These are phyloP conservation scores for Ascosphaera acerosa DNA, from an alignment of 2,329 filamentous ascomycete genomes.

Conservation along the genomic window DNA sequence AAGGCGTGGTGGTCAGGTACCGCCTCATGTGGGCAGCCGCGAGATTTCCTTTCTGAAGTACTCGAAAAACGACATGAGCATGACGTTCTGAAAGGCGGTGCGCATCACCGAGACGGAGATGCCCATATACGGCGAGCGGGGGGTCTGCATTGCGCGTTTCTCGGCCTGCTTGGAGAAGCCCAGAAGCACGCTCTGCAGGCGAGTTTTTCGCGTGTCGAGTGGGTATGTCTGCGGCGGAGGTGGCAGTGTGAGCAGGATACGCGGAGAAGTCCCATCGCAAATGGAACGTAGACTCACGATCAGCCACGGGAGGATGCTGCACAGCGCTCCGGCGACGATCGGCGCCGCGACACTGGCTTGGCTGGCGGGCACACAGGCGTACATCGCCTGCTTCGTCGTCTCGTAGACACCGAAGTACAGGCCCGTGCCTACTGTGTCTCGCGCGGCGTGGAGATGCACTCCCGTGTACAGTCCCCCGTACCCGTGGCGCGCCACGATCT, in stretches of 20 bases:
- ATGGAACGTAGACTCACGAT: conserved; percentile 14
- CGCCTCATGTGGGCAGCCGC: background rate
- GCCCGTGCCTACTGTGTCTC: conserved; percentile 21
- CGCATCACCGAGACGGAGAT: conserved; percentile 23
- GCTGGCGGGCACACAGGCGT: conserved; percentile 19
- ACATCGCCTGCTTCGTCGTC: conserved; percentile 21
- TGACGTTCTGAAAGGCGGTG: conserved; percentile 24
- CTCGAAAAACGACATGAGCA: conserved; percentile 22
- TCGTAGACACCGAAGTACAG: conserved; percentile 24
- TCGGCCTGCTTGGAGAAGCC: conserved; percentile 18
- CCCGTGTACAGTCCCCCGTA: conserved; percentile 21
- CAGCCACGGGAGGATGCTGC: conserved; percentile 23
- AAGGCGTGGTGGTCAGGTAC: no score
- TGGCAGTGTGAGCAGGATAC: conserved; percentile 1
- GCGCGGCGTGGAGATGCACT: conserved; percentile 19
- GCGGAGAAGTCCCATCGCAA: background rate
- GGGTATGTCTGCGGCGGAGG: conserved; percentile 19
- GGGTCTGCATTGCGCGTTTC: conserved; percentile 16
- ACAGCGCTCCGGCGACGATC: conserved; percentile 21
- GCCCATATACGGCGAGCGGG: conserved; percentile 21
- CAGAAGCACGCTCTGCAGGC: conserved; percentile 22
- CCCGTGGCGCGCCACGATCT: conserved; percentile 20
- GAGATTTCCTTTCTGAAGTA: conserved; percentile 19
- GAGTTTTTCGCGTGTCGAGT: conserved; percentile 24
- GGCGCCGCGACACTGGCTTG: conserved; percentile 20